These are phyloP conservation scores for Closterium sp. DNA, from an alignment of 139 green algal genomes.

Conservation along the genomic window DNA sequence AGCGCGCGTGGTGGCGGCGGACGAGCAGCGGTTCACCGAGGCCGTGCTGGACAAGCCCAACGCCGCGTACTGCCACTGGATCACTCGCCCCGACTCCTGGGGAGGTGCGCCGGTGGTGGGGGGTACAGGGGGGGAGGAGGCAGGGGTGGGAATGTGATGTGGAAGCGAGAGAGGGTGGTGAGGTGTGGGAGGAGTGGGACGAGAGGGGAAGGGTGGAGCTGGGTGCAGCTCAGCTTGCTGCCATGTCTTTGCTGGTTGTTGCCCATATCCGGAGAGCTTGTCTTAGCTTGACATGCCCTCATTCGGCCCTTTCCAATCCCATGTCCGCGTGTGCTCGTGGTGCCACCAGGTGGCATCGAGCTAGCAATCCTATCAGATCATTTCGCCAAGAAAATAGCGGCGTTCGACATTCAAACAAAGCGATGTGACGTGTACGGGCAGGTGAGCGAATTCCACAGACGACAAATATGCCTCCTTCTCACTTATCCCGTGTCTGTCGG, in stretches of 20 bases:
- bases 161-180: background rate
- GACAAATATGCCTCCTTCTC: background rate
- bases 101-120: slow-evolving; percentile 2
- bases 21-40: slow-evolving; percentile 73
- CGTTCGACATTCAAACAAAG: slow-evolving; percentile 73
- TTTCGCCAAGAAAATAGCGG: slow-evolving; percentile 75
- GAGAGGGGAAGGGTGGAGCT: too few species aligned
- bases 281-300: background rate
- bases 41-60: slow-evolving; percentile 66
- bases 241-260: background rate
- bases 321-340: slow-evolving; percentile 50
- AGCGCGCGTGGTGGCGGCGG: slow-evolving; percentile 64
- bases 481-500: background rate
- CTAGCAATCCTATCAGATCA: slow-evolving; percentile 78
- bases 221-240: background rate
- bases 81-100: slow-evolving; percentile 65
- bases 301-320: background rate
- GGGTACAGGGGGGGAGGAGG: too few species aligned
- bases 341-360: slow-evolving; percentile 90
- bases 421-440: slow-evolving; percentile 46
- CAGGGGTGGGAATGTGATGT: background rate
- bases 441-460: background rate
- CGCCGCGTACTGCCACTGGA: slow-evolving; percentile 69
- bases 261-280: background rate
- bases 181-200: too few species aligned